Percentiles rank a stretch among this genome's conserved stretches.
phyloP scores from a whole-genome alignment of 2,329 filamentous ascomycete genomes.

The Claviceps cyperi region DNA sequence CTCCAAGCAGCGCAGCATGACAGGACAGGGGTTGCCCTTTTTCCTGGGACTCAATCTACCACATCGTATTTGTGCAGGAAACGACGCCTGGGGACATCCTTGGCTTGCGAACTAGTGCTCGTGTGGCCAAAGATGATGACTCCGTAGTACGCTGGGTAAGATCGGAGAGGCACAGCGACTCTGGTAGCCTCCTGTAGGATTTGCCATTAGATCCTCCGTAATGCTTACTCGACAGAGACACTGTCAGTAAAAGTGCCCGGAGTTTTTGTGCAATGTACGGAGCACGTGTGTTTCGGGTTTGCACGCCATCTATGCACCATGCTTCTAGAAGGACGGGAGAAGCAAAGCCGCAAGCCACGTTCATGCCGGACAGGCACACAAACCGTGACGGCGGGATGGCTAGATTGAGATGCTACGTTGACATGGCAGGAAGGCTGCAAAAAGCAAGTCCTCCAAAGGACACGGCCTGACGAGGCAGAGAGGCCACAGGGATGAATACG shows the following conservation, averaged over 20 bases:
- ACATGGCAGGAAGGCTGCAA: too few species aligned
- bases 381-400: not conserved
- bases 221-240: not conserved
- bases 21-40: not conserved
- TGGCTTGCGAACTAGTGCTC: not conserved
- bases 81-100: not conserved
- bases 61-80: not conserved
- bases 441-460: too few species aligned
- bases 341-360: constrained; percentile 6
- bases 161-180: not conserved
- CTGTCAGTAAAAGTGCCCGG: not conserved
- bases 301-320: not conserved
- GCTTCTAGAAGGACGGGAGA: constrained; percentile 20
- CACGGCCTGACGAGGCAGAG: too few species aligned
- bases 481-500: too few species aligned
- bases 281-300: not conserved
- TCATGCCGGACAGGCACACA: not conserved
- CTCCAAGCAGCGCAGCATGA: not conserved
- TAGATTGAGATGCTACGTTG: too few species aligned
- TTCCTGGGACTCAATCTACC: not conserved
- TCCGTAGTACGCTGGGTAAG: not conserved
- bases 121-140: not conserved
- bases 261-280: not conserved
- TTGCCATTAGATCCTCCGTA: not conserved
- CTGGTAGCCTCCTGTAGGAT: not conserved